These are phyloP conservation scores for Golubevia sp. DNA, from an alignment of 1,284 basidiomycete genomes.

Conservation along the genomic window DNA sequence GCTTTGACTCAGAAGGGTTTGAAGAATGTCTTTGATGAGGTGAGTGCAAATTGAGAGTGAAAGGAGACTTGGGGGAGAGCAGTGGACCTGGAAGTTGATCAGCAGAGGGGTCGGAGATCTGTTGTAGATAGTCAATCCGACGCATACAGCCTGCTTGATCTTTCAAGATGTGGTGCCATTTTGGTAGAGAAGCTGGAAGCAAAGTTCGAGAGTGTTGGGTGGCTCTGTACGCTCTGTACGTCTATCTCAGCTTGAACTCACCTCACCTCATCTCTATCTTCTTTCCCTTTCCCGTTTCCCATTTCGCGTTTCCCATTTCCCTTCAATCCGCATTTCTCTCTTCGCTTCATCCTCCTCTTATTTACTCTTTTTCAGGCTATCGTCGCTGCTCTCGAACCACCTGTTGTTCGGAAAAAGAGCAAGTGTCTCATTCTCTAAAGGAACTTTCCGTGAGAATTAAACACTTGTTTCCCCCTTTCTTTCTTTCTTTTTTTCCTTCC, in stretches of 20 bases:
- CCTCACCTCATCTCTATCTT: background rate
- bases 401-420: slow-evolving; percentile 78
- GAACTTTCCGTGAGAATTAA: background rate
- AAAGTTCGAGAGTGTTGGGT: background rate
- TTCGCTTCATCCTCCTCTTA: slow-evolving; percentile 14
- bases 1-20: slow-evolving; percentile 97
- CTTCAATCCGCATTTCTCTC: background rate
- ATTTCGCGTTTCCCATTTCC: background rate
- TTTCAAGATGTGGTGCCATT: too few species aligned
- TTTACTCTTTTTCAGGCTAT: slow-evolving; percentile 73
- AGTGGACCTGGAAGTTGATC: too few species aligned
- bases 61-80: too few species aligned
- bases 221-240: too few species aligned
- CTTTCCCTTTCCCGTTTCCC: background rate
- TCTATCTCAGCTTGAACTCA: too few species aligned
- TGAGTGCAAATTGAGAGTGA: too few species aligned
- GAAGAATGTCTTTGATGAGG: slow-evolving; percentile 99
- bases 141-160: slow-evolving; percentile 10
- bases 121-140: background rate
- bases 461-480: background rate
- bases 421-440: slow-evolving; percentile 82
- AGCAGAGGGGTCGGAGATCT: too few species aligned
- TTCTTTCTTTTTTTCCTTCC: too few species aligned
- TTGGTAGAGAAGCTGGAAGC: background rate
- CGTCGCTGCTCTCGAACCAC: slow-evolving; percentile 95